Evolutionary conservation across 768 basidiomycete genomes (phyloP).

Genomic region (Rossbeevera mucosa): DNA sequence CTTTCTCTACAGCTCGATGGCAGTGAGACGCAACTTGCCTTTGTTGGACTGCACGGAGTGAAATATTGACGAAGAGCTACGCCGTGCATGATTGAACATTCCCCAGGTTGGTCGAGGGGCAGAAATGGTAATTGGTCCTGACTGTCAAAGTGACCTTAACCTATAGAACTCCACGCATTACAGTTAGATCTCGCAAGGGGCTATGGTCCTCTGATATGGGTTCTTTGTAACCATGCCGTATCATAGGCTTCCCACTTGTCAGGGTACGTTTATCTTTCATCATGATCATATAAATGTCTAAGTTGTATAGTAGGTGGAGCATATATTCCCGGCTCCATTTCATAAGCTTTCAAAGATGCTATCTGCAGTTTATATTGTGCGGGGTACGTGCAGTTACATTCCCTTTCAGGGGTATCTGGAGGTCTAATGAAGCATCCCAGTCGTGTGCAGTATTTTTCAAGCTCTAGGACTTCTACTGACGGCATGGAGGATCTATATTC

Average conservation of each 20-base stretch:
- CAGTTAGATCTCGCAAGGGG: not conserved
- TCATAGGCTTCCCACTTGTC: slow-evolving; percentile 3
- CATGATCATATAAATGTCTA: not conserved
- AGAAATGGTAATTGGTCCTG: not conserved
- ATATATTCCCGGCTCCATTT: not conserved
- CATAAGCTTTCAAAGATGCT: not conserved
- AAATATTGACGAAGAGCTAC: not conserved
- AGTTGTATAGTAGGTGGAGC: not conserved
- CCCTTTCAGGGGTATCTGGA: not conserved
- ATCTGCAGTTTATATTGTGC: slow-evolving; percentile 2
- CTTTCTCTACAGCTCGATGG: not conserved
- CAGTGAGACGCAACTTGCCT: not conserved
- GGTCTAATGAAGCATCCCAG: slow-evolving; percentile 1
- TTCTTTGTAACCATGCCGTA: slow-evolving; percentile 1
- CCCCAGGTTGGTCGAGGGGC: too few species aligned
- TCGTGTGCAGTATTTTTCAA: slow-evolving; percentile 9
- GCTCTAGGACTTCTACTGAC: slow-evolving; percentile 14
- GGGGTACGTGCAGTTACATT: slow-evolving; percentile 1
- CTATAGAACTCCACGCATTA: not conserved
- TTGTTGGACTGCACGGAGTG: not conserved
- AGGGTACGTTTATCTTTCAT: slow-evolving; percentile 7
- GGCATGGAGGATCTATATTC: slow-evolving; percentile 17
- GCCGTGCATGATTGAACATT: not conserved
- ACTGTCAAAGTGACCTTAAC: not conserved
- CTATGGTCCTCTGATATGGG: not conserved